Conservation (phyloP, 129 eudicot genomes). For the Silybum marianum region DNA sequence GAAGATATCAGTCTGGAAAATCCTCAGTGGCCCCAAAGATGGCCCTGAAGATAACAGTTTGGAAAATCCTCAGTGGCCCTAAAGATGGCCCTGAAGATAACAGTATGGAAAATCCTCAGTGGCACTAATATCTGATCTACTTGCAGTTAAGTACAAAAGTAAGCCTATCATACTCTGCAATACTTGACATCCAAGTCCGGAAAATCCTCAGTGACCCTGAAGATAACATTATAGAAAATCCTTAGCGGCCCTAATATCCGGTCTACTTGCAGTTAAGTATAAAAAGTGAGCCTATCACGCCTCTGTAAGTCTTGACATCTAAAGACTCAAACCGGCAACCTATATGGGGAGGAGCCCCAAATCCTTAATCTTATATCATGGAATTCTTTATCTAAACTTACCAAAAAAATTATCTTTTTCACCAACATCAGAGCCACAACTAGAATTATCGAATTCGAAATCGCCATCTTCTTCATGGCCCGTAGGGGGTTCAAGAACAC, state of each 20-base stretch:
- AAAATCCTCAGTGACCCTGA: background rate
- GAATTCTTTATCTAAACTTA: constrained; percentile 39
- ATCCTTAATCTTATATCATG: background rate
- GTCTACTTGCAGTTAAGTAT: background rate
- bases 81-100: background rate
- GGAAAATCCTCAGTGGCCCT: background rate
- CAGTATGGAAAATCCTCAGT: no score
- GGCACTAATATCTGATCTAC: background rate
- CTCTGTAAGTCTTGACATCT: background rate
- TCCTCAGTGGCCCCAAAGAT: no score
- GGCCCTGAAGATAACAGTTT: background rate
- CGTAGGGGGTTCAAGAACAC: constrained; percentile 95
- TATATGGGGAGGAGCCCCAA: background rate
- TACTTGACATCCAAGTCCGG: background rate
- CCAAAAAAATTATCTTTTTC: constrained; percentile 49
- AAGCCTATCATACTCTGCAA: no score
- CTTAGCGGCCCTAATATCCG: background rate
- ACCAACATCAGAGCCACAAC: constrained; percentile 69
- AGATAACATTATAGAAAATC: background rate
- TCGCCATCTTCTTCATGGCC: constrained; percentile 94
- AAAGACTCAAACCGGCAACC: background rate
- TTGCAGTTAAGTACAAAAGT: background rate
- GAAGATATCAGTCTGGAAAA: no score
- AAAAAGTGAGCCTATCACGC: background rate
- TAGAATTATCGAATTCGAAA: constrained; percentile 63